A percentile compares a stretch with the other conserved stretches of the same genome.
These are phyloP conservation scores for Aspergillus aculeatinus DNA, from an alignment of 2,329 filamentous ascomycete species.

Conservation along the genomic window DNA sequence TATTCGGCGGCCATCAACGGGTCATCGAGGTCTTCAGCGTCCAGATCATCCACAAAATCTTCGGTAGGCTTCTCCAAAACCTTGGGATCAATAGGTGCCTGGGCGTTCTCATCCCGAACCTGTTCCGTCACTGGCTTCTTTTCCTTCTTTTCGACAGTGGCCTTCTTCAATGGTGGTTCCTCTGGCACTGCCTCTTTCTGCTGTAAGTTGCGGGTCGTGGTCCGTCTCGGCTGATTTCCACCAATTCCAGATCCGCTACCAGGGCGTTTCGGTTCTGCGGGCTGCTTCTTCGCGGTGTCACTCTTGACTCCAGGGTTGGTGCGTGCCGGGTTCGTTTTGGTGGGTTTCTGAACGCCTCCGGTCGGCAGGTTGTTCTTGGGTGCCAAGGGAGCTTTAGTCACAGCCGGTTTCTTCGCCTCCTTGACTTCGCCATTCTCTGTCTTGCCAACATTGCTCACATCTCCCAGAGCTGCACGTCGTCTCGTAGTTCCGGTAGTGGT, in stretches of 20 bases:
- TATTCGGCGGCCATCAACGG: constrained; percentile 98
- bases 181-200: constrained; percentile 60
- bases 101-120: constrained; percentile 31
- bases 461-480: constrained; percentile 82
- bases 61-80: constrained; percentile 42
- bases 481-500: constrained; percentile 54
- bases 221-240: constrained; percentile 66
- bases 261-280: constrained; percentile 66
- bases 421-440: constrained; percentile 54
- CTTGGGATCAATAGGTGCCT: constrained; percentile 34
- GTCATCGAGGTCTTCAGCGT: constrained; percentile 85
- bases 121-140: constrained; percentile 29
- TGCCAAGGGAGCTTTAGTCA: constrained; percentile 65
- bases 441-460: constrained; percentile 94
- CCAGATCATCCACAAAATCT: constrained; percentile 59
- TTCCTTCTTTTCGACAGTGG: constrained; percentile 54
- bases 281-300: constrained; percentile 59
- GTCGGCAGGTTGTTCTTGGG: constrained; percentile 76
- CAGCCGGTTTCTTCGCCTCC: constrained; percentile 71
- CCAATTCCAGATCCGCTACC: constrained; percentile 70
- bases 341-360: constrained; percentile 75
- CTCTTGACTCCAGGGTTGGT: constrained; percentile 67
- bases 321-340: constrained; percentile 60
- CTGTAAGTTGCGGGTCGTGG: constrained; percentile 53
- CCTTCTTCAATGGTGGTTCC: constrained; percentile 68